phyloP scores from a whole-genome alignment of 331 rosid genomes.

The Acacia pycnantha region DNA sequence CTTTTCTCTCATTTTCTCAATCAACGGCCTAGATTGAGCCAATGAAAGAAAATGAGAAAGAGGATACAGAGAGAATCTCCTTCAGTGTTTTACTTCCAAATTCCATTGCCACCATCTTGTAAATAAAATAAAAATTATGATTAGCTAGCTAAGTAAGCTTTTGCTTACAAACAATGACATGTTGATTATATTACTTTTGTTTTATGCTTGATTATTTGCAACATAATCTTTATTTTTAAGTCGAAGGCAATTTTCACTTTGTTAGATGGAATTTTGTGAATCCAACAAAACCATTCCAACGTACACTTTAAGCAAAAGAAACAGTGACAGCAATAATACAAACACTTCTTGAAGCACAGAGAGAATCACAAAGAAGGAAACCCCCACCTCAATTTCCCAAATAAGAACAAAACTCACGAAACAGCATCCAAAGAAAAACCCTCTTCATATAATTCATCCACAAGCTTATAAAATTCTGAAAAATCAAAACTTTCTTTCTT shows the following conservation, averaged over 20 bases:
- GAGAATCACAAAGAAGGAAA: conserved; percentile 20
- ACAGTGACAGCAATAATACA: background rate
- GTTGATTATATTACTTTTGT: background rate
- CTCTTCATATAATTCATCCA: background rate
- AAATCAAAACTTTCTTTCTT: background rate
- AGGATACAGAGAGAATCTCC: no score
- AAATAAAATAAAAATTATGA: background rate
- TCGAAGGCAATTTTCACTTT: background rate
- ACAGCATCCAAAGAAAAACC: background rate
- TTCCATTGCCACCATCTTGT: background rate
- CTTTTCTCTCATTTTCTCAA: no score
- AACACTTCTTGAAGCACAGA: background rate
- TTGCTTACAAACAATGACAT: background rate
- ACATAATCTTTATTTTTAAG: background rate
- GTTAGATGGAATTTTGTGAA: background rate
- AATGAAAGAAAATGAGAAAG: no score
- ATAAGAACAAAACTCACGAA: conserved; percentile 19
- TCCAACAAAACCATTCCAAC: conserved; percentile 12
- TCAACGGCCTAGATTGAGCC: no score
- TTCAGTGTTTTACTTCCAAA: background rate
- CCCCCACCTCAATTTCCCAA: conserved; percentile 52
- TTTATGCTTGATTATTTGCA: background rate
- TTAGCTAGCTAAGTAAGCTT: background rate
- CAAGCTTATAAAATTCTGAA: background rate
- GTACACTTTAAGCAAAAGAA: conserved; percentile 36